Conservation (phyloP, 306 rosid genomes). For the Begonia masoniana region DNA sequence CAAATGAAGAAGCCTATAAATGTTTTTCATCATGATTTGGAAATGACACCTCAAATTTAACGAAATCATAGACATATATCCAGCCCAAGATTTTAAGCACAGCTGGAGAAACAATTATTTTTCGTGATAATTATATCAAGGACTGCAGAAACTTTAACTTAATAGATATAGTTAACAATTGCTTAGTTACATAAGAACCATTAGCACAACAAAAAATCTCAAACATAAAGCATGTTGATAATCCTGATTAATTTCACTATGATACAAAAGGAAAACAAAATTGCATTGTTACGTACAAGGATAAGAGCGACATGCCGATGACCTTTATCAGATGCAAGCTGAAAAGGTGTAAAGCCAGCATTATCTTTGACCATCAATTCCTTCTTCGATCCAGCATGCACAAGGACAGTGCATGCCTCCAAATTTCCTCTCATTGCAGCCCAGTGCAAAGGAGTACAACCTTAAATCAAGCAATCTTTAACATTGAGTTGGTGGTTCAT, state of each 20-base stretch:
- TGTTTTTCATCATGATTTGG: no score
- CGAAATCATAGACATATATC: no score
- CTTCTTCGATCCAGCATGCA: constrained; percentile 78
- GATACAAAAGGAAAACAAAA: constrained; percentile 13
- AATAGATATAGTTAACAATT: no score
- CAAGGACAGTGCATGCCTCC: constrained; percentile 85
- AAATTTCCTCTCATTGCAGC: constrained; percentile 64
- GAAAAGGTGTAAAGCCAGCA: constrained; percentile 74
- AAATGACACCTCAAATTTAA: no score
- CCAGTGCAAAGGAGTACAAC: constrained; percentile 97
- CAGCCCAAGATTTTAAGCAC: no score
- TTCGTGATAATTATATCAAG: no score
- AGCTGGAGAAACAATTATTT: no score
- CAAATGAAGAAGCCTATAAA: no score
- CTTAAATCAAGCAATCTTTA: constrained; percentile 20
- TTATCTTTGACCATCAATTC: constrained; percentile 73
- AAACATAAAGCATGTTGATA: background rate
- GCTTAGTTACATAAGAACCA: no score
- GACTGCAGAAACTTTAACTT: no score
- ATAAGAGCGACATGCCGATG: constrained; percentile 79
- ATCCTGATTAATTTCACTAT: constrained; percentile 1
- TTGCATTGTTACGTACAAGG: constrained; percentile 68
- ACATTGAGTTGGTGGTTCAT: no score
- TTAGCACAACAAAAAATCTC: no score
- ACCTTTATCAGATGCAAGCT: constrained; percentile 90